Percentiles rank a stretch among this genome's conserved stretches.
Conservation (phyloP, 2,329 filamentous ascomycete genomes). For the Pseudogymnoascus sp. region DNA sequence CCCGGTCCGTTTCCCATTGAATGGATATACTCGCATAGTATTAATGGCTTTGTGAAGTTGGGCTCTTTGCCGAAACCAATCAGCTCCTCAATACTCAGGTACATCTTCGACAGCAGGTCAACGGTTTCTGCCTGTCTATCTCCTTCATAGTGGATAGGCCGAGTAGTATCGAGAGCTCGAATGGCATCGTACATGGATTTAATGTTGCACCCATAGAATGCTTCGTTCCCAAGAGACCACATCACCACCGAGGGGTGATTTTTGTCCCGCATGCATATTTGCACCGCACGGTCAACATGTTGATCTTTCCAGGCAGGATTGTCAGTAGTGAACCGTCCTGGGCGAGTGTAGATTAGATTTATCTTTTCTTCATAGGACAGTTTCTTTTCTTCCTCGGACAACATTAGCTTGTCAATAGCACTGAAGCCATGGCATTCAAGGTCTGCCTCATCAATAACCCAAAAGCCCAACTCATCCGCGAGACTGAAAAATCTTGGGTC, state of each 20-base stretch:
- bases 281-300: slow-evolving; percentile 55
- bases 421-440: slow-evolving; percentile 46
- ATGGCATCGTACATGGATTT: slow-evolving; percentile 38
- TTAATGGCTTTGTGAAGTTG: slow-evolving; percentile 41
- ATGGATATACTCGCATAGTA: slow-evolving; percentile 47
- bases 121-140: background rate
- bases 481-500: slow-evolving; percentile 53
- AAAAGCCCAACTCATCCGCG: slow-evolving; percentile 59
- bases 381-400: background rate
- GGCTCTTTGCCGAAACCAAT: background rate
- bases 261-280: slow-evolving; percentile 44
- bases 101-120: slow-evolving; percentile 10
- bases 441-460: slow-evolving; percentile 48
- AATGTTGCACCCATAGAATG: slow-evolving; percentile 46
- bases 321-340: slow-evolving; percentile 35
- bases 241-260: slow-evolving; percentile 45
- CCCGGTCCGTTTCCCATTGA: slow-evolving; percentile 69
- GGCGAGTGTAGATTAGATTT: slow-evolving; percentile 30
- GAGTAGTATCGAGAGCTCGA: background rate
- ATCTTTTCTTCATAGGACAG: slow-evolving; percentile 35
- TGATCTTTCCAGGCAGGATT: slow-evolving; percentile 46
- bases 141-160: slow-evolving; percentile 10
- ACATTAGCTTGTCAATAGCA: slow-evolving; percentile 24
- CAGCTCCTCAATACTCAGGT: background rate
- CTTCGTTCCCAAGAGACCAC: slow-evolving; percentile 49